Conservation (phyloP, 176 grass and related monocot genomes). For the bread wheat (Triticum aestivum) region IWGSC_CS_RefSeq_v2.1 NC_057795.1:694809497-694809996, state of each 20-base stretch:
- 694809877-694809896: neutral
- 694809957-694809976: constrained; percentile 92
- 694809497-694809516: neutral
- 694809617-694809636: neutral
- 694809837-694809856: constrained; percentile 46
- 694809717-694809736: constrained; percentile 80
- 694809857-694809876: neutral
- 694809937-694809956: neutral
- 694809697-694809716: constrained; percentile 9
- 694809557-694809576: neutral
- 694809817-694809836: constrained; percentile 94
- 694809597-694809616: neutral
- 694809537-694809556: neutral
- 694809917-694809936: constrained; percentile 5
- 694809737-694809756: constrained; percentile 73
- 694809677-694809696: neutral
- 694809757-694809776: constrained; percentile 96
- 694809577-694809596: neutral
- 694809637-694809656: neutral
- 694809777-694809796: constrained; percentile 97
- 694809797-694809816: constrained; percentile 99
- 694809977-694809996: constrained; percentile 96
- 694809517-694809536: neutral
- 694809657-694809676: neutral
- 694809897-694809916: neutral